Conservation (phyloP, 352 stramenopile genomes). For the Globisporangium perplexum region DNA sequence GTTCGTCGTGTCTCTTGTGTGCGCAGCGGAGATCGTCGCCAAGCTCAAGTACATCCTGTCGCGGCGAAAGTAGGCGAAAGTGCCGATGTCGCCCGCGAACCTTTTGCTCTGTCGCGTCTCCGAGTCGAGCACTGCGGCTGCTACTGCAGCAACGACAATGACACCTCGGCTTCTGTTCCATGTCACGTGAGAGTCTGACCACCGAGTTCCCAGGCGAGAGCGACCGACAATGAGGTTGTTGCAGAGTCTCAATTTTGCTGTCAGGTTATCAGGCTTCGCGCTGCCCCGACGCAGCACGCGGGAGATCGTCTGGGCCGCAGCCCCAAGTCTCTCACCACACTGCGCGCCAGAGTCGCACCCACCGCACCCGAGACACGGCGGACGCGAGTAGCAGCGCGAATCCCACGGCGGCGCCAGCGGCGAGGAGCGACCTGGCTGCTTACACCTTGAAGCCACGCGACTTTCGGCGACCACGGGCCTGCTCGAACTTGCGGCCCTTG, state of each 20-base stretch:
- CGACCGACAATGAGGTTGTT: constrained; percentile 30
- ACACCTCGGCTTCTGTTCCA: no score
- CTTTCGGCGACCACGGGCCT: constrained; percentile 97
- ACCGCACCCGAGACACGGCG: constrained; percentile 6
- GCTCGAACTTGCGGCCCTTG: constrained; percentile 99
- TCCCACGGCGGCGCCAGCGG: constrained; percentile 1
- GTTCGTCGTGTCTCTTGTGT: no score
- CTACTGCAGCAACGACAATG: no score
- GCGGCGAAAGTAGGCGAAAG: constrained; percentile 44
- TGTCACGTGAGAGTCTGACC: no score
- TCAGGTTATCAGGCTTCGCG: constrained; percentile 33
- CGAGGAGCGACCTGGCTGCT: constrained; percentile 25
- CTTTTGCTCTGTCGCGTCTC: neutral
- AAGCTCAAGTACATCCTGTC: constrained; percentile 90
- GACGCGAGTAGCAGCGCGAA: neutral
- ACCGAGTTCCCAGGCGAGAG: no score
- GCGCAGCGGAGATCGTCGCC: constrained; percentile 78
- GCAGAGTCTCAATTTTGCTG: constrained; percentile 85
- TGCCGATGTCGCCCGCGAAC: neutral
- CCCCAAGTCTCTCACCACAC: constrained; percentile 3
- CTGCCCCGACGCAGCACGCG: neutral
- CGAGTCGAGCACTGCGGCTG: neutral
- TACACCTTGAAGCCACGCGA: constrained; percentile 99
- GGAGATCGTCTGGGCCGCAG: neutral
- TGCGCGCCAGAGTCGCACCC: constrained; percentile 1